Evolutionary conservation across 2,329 filamentous ascomycete species (phyloP).

Genomic region (Monilinia aucupariae): DNA sequence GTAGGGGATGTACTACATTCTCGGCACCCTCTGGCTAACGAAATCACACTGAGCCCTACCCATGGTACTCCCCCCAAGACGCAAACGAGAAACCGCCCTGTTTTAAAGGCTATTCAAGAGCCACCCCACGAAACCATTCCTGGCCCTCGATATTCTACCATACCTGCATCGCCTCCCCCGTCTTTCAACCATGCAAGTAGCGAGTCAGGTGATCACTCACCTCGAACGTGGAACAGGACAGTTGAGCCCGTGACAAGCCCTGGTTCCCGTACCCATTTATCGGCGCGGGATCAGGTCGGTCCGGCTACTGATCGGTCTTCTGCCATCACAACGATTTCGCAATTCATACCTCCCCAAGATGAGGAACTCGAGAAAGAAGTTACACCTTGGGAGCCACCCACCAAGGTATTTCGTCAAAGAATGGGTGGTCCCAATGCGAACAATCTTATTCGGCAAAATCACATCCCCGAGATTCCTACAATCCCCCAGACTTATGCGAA

Average conservation of each 20-base stretch:
- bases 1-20: background rate
- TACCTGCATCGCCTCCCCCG: background rate
- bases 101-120: background rate
- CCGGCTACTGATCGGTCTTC: background rate
- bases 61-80: too few species aligned
- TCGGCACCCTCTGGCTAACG: background rate
- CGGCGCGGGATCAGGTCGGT: background rate
- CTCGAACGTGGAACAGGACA: background rate
- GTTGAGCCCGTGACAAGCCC: background rate
- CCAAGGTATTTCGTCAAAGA: background rate
- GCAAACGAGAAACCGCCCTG: background rate
- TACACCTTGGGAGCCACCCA: too few species aligned
- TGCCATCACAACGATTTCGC: background rate
- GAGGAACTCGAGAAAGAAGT: background rate
- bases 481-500: background rate
- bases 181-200: background rate
- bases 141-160: background rate
- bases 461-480: background rate
- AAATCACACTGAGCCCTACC: background rate
- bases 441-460: too few species aligned
- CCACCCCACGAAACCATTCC: background rate
- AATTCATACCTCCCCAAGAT: background rate
- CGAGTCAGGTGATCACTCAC: background rate
- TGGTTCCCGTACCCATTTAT: too few species aligned
- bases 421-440: background rate